Evolutionary conservation across 192 early-diverging fungal genomes (phyloP), one percentile per base, ranked within the genome.

Genomic region (Coemansia sp.): DNA sequence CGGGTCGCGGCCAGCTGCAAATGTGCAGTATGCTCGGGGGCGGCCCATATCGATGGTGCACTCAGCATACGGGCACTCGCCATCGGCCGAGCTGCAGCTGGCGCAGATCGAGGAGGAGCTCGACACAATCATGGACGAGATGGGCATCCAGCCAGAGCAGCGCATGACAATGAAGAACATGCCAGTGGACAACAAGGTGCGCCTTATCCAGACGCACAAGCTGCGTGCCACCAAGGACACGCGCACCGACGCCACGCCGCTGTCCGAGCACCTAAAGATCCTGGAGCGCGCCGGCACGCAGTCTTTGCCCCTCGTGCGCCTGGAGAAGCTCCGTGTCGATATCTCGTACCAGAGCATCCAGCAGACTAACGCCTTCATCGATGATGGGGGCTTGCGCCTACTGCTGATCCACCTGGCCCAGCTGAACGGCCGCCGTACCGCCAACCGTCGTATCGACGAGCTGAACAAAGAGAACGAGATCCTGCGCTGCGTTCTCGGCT

Each of bases 31-130:
- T 39, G 31, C 52, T 37, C 57, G 61, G 37, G 56, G 53, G 2
- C 67, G 70, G 6, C 76, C 76, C 3, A 34, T 66, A 15, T 78
- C 76, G 23, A 56, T 42, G 1, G 67, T 58, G 9, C 66, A 49
- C 46, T 69, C n/a, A 21, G 29, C 46, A 29, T 31, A 57, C 20
- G 31, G 34, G 8, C 68, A 55, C 23, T 55, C 72, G 43, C 65
- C 78, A 13, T 31, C 66, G 4, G 58, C 42, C 30, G 77, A 80
- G 28, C 10, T 72, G 67, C 72, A 75, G 13, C 16, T 69, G 59
- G 66, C 66, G 59, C 78, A 81, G 63, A 52, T 81, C 33, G 78
- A 81, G 5, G 78, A 81, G 59, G 72, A 75, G 55, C 72, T 81
- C 6, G 78, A 75, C 51, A 81, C 72, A 8, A 68, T 81, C 31